Conservation (phyloP, 2,329 filamentous ascomycete genomes). For the Emergomyces pasteurianus region DNA sequence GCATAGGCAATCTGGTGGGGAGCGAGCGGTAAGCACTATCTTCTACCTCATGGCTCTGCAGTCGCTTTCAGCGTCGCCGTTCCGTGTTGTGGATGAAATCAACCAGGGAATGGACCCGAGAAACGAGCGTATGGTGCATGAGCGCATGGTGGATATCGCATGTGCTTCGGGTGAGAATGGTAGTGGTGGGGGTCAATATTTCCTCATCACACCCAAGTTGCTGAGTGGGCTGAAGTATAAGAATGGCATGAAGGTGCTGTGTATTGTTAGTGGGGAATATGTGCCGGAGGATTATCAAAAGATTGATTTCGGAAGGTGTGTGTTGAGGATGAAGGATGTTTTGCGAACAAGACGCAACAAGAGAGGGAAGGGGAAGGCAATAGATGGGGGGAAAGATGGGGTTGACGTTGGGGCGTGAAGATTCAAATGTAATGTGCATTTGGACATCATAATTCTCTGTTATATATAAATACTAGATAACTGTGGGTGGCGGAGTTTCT, state of each 20-base stretch:
- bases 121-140: conserved; percentile 96
- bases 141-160: conserved; percentile 95
- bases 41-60: conserved; percentile 99
- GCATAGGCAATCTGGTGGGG: conserved; percentile 90
- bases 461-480: neutral
- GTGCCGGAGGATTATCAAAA: conserved; percentile 30
- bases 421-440: neutral
- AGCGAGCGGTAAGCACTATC: conserved; percentile 91
- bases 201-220: conserved; percentile 94
- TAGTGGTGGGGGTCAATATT: conserved; percentile 55
- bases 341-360: conserved; percentile 6
- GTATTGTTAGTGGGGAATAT: conserved; percentile 77
- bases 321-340: conserved; percentile 24
- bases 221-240: conserved; percentile 78
- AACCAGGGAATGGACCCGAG: conserved; percentile 99
- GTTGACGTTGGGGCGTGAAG: neutral
- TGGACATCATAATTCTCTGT: neutral
- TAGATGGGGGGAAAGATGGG: neutral
- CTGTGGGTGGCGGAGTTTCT: neutral
- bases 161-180: conserved; percentile 49
- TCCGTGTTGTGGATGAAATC: conserved; percentile 98
- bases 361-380: conserved; percentile 1
- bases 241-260: conserved; percentile 80
- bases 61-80: conserved; percentile 82
- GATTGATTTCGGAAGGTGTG: conserved; percentile 27